Conservation (phyloP, 2,329 filamentous ascomycete genomes). For the Emericellopsis atlantica region DNA sequence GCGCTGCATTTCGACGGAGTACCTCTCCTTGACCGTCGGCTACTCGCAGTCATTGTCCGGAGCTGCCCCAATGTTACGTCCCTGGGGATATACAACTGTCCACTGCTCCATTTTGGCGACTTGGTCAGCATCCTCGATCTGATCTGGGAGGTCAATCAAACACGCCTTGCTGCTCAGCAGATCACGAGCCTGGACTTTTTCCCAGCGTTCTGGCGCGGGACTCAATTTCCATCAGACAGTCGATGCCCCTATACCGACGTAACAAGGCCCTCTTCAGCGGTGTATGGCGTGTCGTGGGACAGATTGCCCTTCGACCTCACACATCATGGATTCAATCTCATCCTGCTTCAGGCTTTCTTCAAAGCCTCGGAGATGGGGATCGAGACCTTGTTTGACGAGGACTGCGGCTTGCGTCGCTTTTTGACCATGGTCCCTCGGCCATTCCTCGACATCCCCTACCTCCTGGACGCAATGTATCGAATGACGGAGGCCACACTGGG, state of each 20-base stretch:
- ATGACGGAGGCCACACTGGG: constrained; percentile 9
- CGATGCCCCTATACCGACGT: no score
- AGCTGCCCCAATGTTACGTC: constrained; percentile 16
- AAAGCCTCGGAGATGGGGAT: constrained; percentile 17
- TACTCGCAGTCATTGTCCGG: constrained; percentile 20
- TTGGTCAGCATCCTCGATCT: constrained; percentile 18
- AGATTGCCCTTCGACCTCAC: constrained; percentile 9
- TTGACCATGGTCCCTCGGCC: constrained; percentile 14
- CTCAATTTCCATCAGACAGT: constrained; percentile 5
- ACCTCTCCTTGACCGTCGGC: constrained; percentile 17
- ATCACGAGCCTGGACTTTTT: constrained; percentile 19
- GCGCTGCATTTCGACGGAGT: constrained; percentile 17
- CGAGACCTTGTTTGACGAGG: constrained; percentile 14
- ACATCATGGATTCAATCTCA: constrained; percentile 18
- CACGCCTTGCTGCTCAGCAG: constrained; percentile 4
- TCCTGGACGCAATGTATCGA: constrained; percentile 20
- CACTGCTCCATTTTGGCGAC: constrained; percentile 22
- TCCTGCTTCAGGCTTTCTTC: constrained; percentile 19
- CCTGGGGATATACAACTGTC: constrained; percentile 23
- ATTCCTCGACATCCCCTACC: constrained; percentile 13
- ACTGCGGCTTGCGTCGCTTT: constrained; percentile 15
- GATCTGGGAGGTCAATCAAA: constrained; percentile 19
- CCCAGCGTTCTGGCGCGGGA: constrained; percentile 17
- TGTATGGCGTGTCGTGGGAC: constrained; percentile 18
- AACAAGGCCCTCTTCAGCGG: neutral